These are phyloP conservation scores for Aspergillus sp. DNA, from an alignment of 2,329 filamentous ascomycete genomes.

Conservation along the genomic window DNA sequence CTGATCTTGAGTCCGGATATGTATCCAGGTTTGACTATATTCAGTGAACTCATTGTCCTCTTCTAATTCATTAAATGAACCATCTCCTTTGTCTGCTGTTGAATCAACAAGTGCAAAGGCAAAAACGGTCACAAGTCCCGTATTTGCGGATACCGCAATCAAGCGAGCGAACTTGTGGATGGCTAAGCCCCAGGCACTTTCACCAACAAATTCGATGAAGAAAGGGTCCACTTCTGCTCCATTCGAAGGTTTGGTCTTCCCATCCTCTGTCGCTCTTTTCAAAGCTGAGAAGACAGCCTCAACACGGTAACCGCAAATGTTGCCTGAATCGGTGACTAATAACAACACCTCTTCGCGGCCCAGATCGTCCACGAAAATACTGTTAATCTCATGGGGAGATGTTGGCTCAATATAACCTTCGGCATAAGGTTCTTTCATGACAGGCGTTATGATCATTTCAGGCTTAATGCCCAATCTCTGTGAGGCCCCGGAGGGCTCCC, in stretches of 20 bases:
- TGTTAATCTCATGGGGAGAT: slow-evolving; percentile 65
- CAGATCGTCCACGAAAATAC: slow-evolving; percentile 66
- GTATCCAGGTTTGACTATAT: slow-evolving; percentile 35
- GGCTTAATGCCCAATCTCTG: slow-evolving; percentile 41
- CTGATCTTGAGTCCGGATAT: slow-evolving; percentile 25
- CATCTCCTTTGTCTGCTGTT: slow-evolving; percentile 18
- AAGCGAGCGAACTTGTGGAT: slow-evolving; percentile 78
- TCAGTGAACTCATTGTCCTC: slow-evolving; percentile 18
- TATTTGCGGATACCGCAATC: slow-evolving; percentile 83
- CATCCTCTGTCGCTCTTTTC: slow-evolving; percentile 25
- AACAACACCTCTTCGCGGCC: slow-evolving; percentile 70
- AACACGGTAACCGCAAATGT: slow-evolving; percentile 70
- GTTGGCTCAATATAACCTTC: slow-evolving; percentile 55
- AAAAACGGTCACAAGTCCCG: slow-evolving; percentile 57
- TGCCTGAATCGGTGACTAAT: slow-evolving; percentile 70
- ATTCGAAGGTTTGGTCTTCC: slow-evolving; percentile 28
- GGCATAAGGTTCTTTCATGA: slow-evolving; percentile 41
- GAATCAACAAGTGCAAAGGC: slow-evolving; percentile 55
- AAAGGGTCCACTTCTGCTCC: slow-evolving; percentile 52
- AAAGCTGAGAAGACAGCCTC: slow-evolving; percentile 51
- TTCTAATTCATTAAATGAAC: slow-evolving; percentile 15
- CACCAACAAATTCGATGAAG: slow-evolving; percentile 72
- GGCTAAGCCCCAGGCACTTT: slow-evolving; percentile 85
- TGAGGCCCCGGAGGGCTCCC: slow-evolving; percentile 42
- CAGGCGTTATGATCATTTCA: slow-evolving; percentile 43